Evolutionary conservation across 2,329 filamentous ascomycete genomes (phyloP).

Genomic region (Zasmidium citrigriseum): DNA sequence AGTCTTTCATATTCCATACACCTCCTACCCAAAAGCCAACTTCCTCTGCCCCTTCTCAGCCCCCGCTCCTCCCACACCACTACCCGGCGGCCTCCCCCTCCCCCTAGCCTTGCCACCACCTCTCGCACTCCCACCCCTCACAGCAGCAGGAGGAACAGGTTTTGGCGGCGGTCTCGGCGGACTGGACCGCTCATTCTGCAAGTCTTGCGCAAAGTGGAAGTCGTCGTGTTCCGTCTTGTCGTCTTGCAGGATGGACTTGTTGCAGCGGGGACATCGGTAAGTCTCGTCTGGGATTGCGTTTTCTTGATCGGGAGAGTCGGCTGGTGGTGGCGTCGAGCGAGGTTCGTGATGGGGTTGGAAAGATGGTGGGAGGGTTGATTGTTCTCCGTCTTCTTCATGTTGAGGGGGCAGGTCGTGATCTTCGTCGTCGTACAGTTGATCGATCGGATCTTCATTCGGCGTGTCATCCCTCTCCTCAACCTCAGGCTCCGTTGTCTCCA

Average conservation of each 20-base stretch:
- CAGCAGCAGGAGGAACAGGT: conserved; percentile 24
- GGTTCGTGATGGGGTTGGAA: conserved; percentile 12
- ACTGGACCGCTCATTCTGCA: conserved; percentile 65
- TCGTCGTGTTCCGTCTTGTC: conserved; percentile 78
- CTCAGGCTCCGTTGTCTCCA: conserved; percentile 8
- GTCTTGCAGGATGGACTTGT: conserved; percentile 55
- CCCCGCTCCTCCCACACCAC: conserved; percentile 17
- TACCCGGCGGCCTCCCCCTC: conserved; percentile 40
- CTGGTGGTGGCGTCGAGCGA: conserved; percentile 21
- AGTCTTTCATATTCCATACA: not conserved
- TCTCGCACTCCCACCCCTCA: conserved; percentile 13
- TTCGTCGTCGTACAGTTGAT: conserved; percentile 3
- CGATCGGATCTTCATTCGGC: conserved; percentile 4
- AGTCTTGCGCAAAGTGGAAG: conserved; percentile 90
- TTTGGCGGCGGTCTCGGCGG: conserved; percentile 24
- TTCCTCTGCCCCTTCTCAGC: conserved; percentile 48
- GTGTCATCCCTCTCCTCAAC: conserved; percentile 1
- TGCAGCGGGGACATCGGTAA: conserved; percentile 67
- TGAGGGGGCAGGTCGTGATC: not conserved
- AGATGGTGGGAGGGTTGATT: conserved; percentile 7
- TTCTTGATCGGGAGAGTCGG: not conserved
- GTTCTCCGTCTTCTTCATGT: not conserved
- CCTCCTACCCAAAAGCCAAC: conserved; percentile 44
- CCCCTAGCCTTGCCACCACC: conserved; percentile 29
- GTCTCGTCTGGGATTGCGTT: conserved; percentile 25